These are phyloP conservation scores for Cotoneaster glaucophyllus DNA, from an alignment of 306 rosid genomes.

Conservation along the genomic window DNA sequence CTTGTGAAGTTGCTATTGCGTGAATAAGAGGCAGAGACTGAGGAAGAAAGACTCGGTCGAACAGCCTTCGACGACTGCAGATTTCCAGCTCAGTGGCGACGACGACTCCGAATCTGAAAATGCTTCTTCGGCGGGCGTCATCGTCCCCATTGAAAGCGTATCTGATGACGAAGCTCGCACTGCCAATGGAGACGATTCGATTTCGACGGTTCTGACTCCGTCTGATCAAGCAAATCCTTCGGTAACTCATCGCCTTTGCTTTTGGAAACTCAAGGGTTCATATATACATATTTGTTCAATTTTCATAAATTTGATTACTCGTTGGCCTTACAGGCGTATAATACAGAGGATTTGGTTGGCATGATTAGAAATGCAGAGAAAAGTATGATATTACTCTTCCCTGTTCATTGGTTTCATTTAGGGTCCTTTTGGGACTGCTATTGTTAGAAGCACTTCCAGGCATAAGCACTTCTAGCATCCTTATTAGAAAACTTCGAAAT, in stretches of 20 bases:
- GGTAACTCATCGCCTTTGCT: constrained; percentile 28
- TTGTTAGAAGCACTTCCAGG: background rate
- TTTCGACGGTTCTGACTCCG: constrained; percentile 15
- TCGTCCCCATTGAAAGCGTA: constrained; percentile 27
- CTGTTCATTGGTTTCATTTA: constrained; percentile 1
- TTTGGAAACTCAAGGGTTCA: background rate
- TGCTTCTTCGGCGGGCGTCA: constrained; percentile 20
- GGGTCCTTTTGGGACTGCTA: background rate
- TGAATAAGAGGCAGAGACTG: constrained; percentile 43
- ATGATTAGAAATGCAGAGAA: constrained; percentile 78
- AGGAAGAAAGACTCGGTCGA: constrained; percentile 58
- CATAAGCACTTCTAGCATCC: background rate
- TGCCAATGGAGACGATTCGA: constrained; percentile 22
- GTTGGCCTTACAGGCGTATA: constrained; percentile 36
- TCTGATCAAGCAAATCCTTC: constrained; percentile 26
- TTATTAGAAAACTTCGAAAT: too few relatives aligned
- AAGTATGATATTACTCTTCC: constrained; percentile 45
- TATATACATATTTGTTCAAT: background rate
- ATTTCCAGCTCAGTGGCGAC: constrained; percentile 33
- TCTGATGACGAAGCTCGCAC: constrained; percentile 17
- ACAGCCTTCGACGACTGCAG: constrained; percentile 33
- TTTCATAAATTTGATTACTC: background rate
- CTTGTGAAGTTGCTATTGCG: constrained; percentile 56
- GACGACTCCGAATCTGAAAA: constrained; percentile 34
- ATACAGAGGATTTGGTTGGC: constrained; percentile 53